Evolutionary conservation across 164 flowering plant genomes (phyloP).

Genomic region (Umbellularia californica): DNA sequence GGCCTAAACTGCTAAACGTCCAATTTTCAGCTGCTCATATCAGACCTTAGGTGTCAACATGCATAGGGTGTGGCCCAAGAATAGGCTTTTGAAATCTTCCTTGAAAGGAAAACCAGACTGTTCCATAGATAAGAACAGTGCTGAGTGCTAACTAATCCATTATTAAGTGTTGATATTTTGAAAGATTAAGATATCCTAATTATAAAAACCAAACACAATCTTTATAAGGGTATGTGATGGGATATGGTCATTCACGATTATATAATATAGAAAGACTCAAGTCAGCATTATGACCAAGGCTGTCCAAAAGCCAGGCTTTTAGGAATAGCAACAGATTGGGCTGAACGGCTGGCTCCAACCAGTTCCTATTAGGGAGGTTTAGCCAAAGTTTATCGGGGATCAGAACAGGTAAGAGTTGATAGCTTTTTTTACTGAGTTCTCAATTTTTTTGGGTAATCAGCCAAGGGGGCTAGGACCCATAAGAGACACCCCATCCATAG

Average conservation of each 20-base stretch:
- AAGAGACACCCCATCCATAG: too few species aligned
- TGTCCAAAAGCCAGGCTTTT: not conserved
- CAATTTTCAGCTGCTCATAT: not conserved
- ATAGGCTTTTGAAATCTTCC: not conserved
- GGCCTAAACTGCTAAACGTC: not conserved
- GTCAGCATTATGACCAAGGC: not conserved
- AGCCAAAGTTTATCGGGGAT: too few species aligned
- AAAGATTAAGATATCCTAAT: not conserved
- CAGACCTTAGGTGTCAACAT: not conserved
- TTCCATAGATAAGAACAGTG: not conserved
- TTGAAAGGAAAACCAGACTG: not conserved
- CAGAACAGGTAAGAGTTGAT: too few species aligned
- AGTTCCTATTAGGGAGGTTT: too few species aligned
- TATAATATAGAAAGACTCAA: not conserved
- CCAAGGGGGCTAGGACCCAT: too few species aligned
- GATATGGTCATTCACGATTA: not conserved
- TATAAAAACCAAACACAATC: not conserved
- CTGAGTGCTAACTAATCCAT: not conserved
- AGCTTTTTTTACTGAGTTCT: too few species aligned
- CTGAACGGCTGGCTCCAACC: too few species aligned
- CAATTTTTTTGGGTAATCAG: too few species aligned
- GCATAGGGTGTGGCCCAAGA: not conserved
- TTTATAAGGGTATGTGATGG: not conserved
- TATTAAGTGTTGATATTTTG: not conserved
- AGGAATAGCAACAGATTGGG: too few species aligned